These are phyloP conservation scores for Tulasnella sp. DNA, from an alignment of 768 basidiomycete genomes.

Conservation along the genomic window DNA sequence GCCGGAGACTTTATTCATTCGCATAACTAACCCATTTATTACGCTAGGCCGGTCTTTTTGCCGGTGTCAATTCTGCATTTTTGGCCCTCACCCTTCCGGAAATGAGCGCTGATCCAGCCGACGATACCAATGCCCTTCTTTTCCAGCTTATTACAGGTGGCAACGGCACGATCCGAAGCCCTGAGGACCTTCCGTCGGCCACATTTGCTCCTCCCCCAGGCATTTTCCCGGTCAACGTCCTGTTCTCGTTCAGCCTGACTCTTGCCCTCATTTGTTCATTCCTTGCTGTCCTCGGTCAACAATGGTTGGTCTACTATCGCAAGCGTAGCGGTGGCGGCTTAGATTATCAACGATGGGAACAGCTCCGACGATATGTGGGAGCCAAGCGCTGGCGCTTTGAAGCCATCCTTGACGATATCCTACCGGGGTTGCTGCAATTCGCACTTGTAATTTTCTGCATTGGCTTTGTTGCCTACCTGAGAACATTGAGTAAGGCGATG, in stretches of 20 bases:
- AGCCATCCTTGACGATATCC: not conserved
- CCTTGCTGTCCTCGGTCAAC: not conserved
- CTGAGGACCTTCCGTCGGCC: not conserved
- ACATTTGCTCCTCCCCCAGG: not conserved
- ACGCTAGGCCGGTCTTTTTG: not conserved
- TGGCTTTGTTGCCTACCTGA: not conserved
- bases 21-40: not conserved
- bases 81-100: not conserved
- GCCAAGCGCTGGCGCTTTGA: not conserved
- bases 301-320: not conserved
- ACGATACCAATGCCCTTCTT: not conserved
- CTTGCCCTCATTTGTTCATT: not conserved
- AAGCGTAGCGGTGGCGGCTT: not conserved
- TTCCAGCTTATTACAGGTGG: not conserved
- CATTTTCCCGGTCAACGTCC: not conserved
- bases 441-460: not conserved
- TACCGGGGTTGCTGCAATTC: not conserved
- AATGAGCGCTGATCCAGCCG: not conserved
- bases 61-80: conserved; percentile 1
- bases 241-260: not conserved
- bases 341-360: not conserved
- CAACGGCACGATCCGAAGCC: not conserved
- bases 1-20: not conserved
- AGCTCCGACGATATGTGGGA: not conserved
- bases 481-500: not conserved